Evolutionary conservation across 1,284 basidiomycete genomes (phyloP), one percentile per base, ranked within the genome.

Genomic region (Apiotrichum gamsii): DNA sequence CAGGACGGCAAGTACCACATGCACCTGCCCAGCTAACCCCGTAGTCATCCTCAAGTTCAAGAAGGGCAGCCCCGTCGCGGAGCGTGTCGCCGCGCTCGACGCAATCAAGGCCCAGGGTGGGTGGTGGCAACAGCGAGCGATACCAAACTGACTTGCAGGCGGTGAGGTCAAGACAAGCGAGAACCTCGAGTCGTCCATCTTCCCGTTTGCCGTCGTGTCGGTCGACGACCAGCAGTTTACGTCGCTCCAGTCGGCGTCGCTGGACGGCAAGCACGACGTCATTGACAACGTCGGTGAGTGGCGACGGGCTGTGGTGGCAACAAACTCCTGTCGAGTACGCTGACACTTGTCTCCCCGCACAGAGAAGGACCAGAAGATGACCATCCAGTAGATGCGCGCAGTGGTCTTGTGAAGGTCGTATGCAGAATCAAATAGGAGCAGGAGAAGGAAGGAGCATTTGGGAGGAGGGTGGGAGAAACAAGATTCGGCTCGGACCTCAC

Each of bases 21-120:
- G n/a, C n/a, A n/a, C n/a, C n/a, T n/a, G n/a, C n/a, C n/a, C n/a
- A n/a, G n/a, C n/a, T n/a, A n/a, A n/a, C 25, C 25, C 14, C 18
- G n/a, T 42, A 67, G 67, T 62, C 35, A 67, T 70, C 48, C 47
- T 70, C 49, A 59, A 60, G 50, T 68, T 70, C 51, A 61, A 64
- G 49, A 65, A 65, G 56, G 19, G 47, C 13, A 56, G 66, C 5
- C 58, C 64, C 21, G 28, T 45, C 14, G 65, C 57, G 13, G 62
- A 67, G 24, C 59, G 58, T 49, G 50, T 55, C 14, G 57, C 57
- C 36, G 49, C 58, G 29, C 43, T 70, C 31, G 42, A 56, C 13
- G 57, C 60, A 18, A 45, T 70, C 36, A 55, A 57, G 38, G 44
- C 42, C 30, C 52, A 61, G 39, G 65, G 65, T 55, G 36, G 25